Conservation (phyloP, 2,329 filamentous ascomycete genomes). For the Calonectria leucothoes region DNA sequence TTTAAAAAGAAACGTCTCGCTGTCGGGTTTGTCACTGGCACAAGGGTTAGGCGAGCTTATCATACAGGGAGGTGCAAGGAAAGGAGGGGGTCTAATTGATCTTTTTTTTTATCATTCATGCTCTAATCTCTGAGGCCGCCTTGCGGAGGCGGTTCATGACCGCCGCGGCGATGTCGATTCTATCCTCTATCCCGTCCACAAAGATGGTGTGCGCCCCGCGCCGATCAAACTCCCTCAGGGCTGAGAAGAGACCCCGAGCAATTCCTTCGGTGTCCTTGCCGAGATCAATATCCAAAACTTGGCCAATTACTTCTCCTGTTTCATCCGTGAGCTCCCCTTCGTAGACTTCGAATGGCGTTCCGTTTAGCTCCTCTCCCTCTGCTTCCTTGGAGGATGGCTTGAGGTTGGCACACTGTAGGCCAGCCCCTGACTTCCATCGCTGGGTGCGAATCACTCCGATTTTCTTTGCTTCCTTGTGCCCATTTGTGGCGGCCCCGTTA, state of each 20-base stretch:
- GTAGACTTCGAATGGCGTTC: constrained; percentile 53
- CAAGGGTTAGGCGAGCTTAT: constrained; percentile 28
- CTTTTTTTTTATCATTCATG: constrained; percentile 56
- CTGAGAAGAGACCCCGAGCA: constrained; percentile 88
- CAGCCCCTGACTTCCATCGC: constrained; percentile 61
- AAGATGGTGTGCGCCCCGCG: constrained; percentile 84
- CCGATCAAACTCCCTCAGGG: constrained; percentile 85
- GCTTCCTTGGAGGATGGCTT: constrained; percentile 22
- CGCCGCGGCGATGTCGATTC: constrained; percentile 85
- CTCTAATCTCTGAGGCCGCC: constrained; percentile 73
- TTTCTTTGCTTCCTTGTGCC: constrained; percentile 34
- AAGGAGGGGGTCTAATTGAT: constrained; percentile 44
- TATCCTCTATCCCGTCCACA: constrained; percentile 87
- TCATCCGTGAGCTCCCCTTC: constrained; percentile 53
- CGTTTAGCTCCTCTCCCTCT: constrained; percentile 38
- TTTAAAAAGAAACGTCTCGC: constrained; percentile 34
- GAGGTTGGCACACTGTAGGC: constrained; percentile 49
- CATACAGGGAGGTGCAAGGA: constrained; percentile 40
- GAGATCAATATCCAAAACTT: constrained; percentile 77
- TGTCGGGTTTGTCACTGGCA: constrained; percentile 36
- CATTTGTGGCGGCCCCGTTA: constrained; percentile 38
- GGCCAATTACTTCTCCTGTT: constrained; percentile 49
- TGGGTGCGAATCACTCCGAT: constrained; percentile 69
- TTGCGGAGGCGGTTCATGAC: constrained; percentile 88
- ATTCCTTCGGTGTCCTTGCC: constrained; percentile 79